These are phyloP conservation scores for Trichosporon sp. DNA, from an alignment of 1,284 basidiomycete genomes.

Conservation along the genomic window DNA sequence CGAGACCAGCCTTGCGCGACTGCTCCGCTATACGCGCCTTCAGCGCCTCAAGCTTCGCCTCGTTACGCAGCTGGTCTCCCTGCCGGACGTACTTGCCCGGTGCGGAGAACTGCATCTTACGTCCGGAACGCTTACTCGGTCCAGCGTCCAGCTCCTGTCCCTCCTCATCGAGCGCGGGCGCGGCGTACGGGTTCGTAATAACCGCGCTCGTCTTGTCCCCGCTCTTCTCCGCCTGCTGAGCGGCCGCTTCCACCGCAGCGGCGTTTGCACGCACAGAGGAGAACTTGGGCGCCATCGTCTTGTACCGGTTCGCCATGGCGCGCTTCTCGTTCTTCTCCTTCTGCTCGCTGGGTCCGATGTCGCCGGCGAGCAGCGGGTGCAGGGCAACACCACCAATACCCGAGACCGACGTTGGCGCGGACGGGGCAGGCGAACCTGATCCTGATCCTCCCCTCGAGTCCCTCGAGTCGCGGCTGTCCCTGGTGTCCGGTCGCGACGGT, in stretches of 20 bases:
- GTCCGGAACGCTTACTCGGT: slow-evolving; percentile 32
- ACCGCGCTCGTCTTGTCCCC: slow-evolving; percentile 32
- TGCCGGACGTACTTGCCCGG: slow-evolving; percentile 87
- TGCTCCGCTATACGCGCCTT: slow-evolving; percentile 91
- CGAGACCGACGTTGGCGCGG: not conserved
- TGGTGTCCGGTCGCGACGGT: not conserved
- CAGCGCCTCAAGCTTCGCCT: slow-evolving; percentile 79
- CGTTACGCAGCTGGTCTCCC: slow-evolving; percentile 81
- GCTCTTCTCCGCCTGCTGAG: slow-evolving; percentile 20
- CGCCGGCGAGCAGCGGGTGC: slow-evolving; percentile 80
- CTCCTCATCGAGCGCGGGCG: slow-evolving; percentile 59
- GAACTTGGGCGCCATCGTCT: slow-evolving; percentile 96
- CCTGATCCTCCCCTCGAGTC: slow-evolving; percentile 21
- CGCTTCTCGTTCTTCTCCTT: slow-evolving; percentile 52
- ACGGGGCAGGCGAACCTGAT: slow-evolving; percentile 2
- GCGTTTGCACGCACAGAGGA: slow-evolving; percentile 76
- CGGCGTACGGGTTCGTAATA: slow-evolving; percentile 68
- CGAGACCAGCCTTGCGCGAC: slow-evolving; percentile 87
- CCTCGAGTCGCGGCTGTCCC: not conserved
- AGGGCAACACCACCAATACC: slow-evolving; percentile 64
- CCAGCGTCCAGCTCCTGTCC: slow-evolving; percentile 69
- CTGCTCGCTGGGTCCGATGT: slow-evolving; percentile 40
- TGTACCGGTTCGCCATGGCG: slow-evolving; percentile 64
- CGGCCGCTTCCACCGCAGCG: slow-evolving; percentile 30
- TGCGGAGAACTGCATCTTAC: slow-evolving; percentile 78